Evolutionary conservation across 1,284 basidiomycete genomes (phyloP).

Genomic region (Agroathelia rolfsii): DNA sequence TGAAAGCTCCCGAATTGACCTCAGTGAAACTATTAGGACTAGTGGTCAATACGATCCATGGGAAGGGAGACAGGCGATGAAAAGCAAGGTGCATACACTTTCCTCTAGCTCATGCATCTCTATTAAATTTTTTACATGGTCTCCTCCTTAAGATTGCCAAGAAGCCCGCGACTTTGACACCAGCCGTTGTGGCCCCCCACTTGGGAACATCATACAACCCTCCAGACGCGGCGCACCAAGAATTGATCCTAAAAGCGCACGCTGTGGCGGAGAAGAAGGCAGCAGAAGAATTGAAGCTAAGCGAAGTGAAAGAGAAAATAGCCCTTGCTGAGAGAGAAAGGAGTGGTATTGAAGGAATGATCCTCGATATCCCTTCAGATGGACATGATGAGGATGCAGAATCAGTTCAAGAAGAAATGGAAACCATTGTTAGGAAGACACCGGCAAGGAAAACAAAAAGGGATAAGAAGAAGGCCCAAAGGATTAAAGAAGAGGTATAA

Average conservation of each 20-base stretch:
- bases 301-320: slow-evolving; percentile 49
- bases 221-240: slow-evolving; percentile 64
- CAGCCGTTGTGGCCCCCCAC: slow-evolving; percentile 70
- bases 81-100: slow-evolving; percentile 37
- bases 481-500: slow-evolving; percentile 49
- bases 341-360: slow-evolving; percentile 43
- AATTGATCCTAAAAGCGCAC: slow-evolving; percentile 64
- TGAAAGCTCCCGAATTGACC: slow-evolving; percentile 50
- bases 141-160: slow-evolving; percentile 45
- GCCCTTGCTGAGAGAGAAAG: slow-evolving; percentile 30
- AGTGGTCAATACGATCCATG: slow-evolving; percentile 73
- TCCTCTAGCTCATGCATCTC: slow-evolving; percentile 6
- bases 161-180: too few species aligned
- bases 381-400: slow-evolving; percentile 31
- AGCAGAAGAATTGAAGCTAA: slow-evolving; percentile 44
- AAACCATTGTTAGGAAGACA: slow-evolving; percentile 31
- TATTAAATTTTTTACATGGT: slow-evolving; percentile 41
- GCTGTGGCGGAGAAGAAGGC: slow-evolving; percentile 56
- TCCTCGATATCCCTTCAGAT: slow-evolving; percentile 33
- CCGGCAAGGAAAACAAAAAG: slow-evolving; percentile 66
- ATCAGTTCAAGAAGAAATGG: slow-evolving; percentile 18
- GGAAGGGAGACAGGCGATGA: slow-evolving; percentile 35
- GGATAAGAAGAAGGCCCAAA: slow-evolving; percentile 55
- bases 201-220: slow-evolving; percentile 95
- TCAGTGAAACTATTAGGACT: slow-evolving; percentile 58